phyloP scores from a whole-genome alignment of 371 early-diverging fungal species.

The Basidiobolus heterosporus region DNA sequence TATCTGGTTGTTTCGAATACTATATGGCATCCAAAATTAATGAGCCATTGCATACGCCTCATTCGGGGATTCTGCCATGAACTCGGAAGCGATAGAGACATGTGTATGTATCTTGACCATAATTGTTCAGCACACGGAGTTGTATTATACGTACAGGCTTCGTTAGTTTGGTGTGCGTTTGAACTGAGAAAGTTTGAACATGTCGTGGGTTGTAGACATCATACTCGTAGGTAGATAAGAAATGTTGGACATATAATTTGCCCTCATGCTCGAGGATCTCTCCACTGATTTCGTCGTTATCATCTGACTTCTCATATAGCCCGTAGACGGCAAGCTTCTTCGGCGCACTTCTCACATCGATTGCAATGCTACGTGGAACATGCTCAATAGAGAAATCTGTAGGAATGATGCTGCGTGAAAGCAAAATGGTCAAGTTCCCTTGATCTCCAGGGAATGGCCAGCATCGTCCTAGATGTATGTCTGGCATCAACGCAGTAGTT shows the following conservation, averaged over 20 bases:
- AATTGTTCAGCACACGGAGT: slow-evolving; percentile 42
- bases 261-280: not conserved
- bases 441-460: slow-evolving; percentile 48
- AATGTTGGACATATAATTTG: not conserved
- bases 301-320: slow-evolving; percentile 9
- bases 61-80: slow-evolving; percentile 24
- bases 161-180: slow-evolving; percentile 9
- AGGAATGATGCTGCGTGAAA: slow-evolving; percentile 31
- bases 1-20: too few species aligned
- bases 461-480: slow-evolving; percentile 42
- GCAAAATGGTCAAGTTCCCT: slow-evolving; percentile 41
- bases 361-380: slow-evolving; percentile 24
- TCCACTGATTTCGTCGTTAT: not conserved
- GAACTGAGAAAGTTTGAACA: slow-evolving; percentile 22
- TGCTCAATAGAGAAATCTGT: slow-evolving; percentile 53
- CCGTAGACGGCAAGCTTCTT: slow-evolving; percentile 51
- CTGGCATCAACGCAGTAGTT: slow-evolving; percentile 26
- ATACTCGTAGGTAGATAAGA: slow-evolving; percentile 1
- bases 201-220: slow-evolving; percentile 5
- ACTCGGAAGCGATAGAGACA: slow-evolving; percentile 67
- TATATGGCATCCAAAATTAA: too few species aligned
- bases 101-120: slow-evolving; percentile 55
- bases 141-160: slow-evolving; percentile 18
- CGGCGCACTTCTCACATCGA: slow-evolving; percentile 40
- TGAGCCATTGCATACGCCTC: too few species aligned